phyloP scores from a whole-genome alignment of 2,329 filamentous ascomycete species.

The Xylariaceae sp. region DNA sequence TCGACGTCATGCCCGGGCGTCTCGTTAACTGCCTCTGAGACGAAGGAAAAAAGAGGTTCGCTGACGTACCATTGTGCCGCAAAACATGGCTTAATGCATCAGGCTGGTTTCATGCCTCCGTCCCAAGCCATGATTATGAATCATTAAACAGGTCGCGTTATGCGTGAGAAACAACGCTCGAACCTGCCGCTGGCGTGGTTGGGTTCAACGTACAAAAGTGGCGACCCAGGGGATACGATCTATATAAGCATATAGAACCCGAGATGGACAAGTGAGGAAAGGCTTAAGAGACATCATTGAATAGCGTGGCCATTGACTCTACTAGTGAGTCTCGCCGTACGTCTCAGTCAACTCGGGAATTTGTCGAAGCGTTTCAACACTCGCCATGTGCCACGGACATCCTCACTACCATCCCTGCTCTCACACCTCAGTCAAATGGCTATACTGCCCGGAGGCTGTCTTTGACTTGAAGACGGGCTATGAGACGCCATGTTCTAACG shows the following conservation, averaged over 20 bases:
- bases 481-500: conserved; percentile 45
- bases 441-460: conserved; percentile 46
- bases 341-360: background rate
- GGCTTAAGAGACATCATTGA: background rate
- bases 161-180: conserved; percentile 13
- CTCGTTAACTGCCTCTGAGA: conserved; percentile 11
- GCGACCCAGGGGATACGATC: background rate
- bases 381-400: conserved; percentile 50
- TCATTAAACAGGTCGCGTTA: conserved; percentile 23
- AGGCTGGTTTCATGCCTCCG: conserved; percentile 12
- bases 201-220: background rate
- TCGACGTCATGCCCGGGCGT: conserved; percentile 13
- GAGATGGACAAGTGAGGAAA: background rate
- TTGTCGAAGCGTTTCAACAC: conserved; percentile 1
- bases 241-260: conserved; percentile 14
- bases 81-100: conserved; percentile 20
- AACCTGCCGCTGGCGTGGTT: background rate
- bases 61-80: conserved; percentile 16
- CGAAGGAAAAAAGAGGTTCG: conserved; percentile 12
- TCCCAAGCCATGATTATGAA: conserved; percentile 21
- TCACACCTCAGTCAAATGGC: conserved; percentile 52
- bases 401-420: conserved; percentile 48
- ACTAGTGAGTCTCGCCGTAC: background rate
- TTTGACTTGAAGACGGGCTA: conserved; percentile 48
- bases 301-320: background rate